Evolutionary conservation across 2,329 filamentous ascomycete genomes (phyloP).

Genomic region (Ceratocystis destructans): DNA sequence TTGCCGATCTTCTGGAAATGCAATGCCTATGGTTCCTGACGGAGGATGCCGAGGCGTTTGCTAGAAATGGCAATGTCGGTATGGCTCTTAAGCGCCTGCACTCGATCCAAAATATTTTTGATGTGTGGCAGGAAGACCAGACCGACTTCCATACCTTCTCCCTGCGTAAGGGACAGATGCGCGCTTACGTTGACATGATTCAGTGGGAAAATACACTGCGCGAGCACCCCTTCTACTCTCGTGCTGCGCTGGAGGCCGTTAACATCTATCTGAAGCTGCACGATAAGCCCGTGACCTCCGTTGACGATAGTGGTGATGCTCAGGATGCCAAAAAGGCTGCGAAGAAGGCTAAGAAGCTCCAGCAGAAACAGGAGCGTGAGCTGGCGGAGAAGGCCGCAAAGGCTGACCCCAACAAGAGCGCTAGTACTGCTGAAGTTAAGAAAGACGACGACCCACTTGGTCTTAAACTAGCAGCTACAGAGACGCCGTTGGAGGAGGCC

Average conservation of each 20-base stretch:
- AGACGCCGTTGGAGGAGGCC: conserved; percentile 70
- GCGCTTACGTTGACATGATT: conserved; percentile 91
- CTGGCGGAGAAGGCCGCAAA: conserved; percentile 66
- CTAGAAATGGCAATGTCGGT: conserved; percentile 66
- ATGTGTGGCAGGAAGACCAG: conserved; percentile 95
- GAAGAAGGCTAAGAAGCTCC: conserved; percentile 79
- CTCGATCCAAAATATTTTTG: conserved; percentile 80
- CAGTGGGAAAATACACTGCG: conserved; percentile 86
- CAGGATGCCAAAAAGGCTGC: conserved; percentile 71
- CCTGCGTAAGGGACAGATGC: conserved; percentile 87
- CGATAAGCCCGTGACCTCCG: conserved; percentile 53
- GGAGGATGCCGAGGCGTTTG: conserved; percentile 83
- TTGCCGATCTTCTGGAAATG: conserved; percentile 92
- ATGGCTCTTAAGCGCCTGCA: conserved; percentile 88
- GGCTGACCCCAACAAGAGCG: conserved; percentile 70
- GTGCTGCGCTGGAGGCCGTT: conserved; percentile 69
- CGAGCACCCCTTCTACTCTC: conserved; percentile 84
- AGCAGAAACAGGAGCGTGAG: conserved; percentile 51
- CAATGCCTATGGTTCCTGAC: conserved; percentile 96
- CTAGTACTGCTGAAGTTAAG: conserved; percentile 59
- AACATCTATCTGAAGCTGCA: conserved; percentile 66
- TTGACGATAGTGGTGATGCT: conserved; percentile 38
- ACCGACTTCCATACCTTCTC: conserved; percentile 99
- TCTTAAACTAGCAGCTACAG: conserved; percentile 62
- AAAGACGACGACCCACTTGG: conserved; percentile 83